Evolutionary conservation across 1,139 yeast genomes (phyloP), one percentile per base, ranked within the genome.

Genomic region (Geotrichum candidum): DNA sequence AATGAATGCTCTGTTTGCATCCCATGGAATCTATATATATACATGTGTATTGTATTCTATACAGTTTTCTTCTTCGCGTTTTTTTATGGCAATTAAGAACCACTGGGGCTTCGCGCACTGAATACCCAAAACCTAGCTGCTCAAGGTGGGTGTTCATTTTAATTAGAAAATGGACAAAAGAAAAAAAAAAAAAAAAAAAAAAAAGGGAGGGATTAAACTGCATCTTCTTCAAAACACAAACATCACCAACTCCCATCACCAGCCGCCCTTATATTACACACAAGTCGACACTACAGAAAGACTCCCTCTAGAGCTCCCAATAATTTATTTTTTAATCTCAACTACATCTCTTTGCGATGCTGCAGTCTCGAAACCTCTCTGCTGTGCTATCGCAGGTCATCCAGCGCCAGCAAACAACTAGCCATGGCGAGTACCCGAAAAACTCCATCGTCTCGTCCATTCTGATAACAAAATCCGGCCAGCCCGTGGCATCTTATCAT

Each of bases 311-410:
- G 27, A 23, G 3, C 18, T 48, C 41, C n/a, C 53, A 25, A 48
- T 60, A 38, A 5, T 38, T 54, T 29, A 18, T 23, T 33, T 33
- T 25, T 38, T 29, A 46, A 15, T 25, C 29, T 50, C 18, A 35
- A 23, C 50, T 22, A 29, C 10, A 5, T 9, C 7, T 29, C 33
- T 29, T 29, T 29, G 10, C 33, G 7, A 71, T 71, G 74, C 66
- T 71, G 57, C 66, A 66, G 52, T 65, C 69, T 51, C 67, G 67
- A 56, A 68, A 68, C 54, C 60, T 71, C 25, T 66, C 68, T 10
- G 58, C 64, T 1, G 70, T 71, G 9, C 67, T 71, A 22, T 67
- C 72, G 10, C 73, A 70, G 58, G 65, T 69, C 13, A 66, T 70
- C 35, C 66, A 68, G 54, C 65, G 63, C 48, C 67, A 68, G 35